Percentiles rank a stretch among this genome's conserved stretches.
Conservation (phyloP, 208 protist species). For the Trichomonas vaginalis region DNA sequence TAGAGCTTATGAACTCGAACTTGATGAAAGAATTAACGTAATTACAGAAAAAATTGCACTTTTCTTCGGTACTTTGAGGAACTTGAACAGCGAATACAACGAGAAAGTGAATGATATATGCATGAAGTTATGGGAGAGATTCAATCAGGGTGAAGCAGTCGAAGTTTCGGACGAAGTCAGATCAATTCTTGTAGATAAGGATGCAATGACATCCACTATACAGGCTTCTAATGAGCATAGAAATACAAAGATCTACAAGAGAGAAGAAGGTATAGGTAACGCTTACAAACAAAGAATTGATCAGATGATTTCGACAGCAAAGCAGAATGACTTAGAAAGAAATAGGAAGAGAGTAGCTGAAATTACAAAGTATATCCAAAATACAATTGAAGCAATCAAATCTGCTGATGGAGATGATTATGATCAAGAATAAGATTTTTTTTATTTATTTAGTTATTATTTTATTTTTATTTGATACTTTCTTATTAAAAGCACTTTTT, state of each 20-base stretch:
- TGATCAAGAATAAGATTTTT: background rate
- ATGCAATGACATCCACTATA: background rate
- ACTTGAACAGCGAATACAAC: background rate
- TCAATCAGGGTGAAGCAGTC: background rate
- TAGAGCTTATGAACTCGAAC: background rate
- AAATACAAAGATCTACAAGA: background rate
- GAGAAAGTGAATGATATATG: conserved; percentile 1
- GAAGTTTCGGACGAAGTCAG: conserved; percentile 6
- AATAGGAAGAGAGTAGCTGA: conserved; percentile 7
- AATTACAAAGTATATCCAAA: background rate
- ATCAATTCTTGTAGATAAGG: conserved; percentile 4
- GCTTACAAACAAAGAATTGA: background rate
- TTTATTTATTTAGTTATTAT: background rate
- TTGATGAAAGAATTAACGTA: conserved; percentile 6
- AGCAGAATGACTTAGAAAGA: background rate
- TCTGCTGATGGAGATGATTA: background rate
- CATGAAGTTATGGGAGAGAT: background rate
- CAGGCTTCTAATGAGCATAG: background rate
- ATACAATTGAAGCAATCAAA: background rate
- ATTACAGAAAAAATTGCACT: background rate
- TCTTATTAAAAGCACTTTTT: too few species aligned
- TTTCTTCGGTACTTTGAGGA: background rate
- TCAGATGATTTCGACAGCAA: background rate
- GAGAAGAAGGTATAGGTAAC: background rate
- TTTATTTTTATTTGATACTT: background rate